Evolutionary conservation across 1,139 yeast genomes (phyloP).

Genomic region (Geotrichum bryndzae): DNA sequence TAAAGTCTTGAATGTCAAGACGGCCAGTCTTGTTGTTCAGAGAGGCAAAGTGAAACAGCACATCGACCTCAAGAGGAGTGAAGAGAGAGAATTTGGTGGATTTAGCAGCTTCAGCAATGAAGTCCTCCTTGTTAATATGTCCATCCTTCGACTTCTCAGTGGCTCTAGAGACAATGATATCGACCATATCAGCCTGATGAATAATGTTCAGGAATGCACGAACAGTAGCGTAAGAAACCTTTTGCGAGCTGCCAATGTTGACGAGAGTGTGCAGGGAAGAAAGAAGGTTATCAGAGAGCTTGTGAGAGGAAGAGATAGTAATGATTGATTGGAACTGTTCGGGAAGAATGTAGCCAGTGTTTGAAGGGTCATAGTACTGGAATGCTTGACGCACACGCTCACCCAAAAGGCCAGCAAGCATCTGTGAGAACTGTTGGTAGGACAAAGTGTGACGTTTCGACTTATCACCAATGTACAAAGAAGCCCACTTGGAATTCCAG

Average conservation of each 20-base stretch:
- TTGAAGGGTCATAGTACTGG: conserved; percentile 34
- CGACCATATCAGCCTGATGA: conserved; percentile 40
- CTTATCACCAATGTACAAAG: conserved; percentile 39
- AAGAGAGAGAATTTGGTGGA: conserved; percentile 39
- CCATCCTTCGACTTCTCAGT: conserved; percentile 34
- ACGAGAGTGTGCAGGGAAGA: conserved; percentile 38
- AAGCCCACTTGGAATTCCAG: conserved; percentile 42
- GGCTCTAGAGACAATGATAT: conserved; percentile 36
- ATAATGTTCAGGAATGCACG: conserved; percentile 42
- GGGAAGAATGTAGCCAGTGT: conserved; percentile 40
- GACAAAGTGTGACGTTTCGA: conserved; percentile 37
- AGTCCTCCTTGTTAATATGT: conserved; percentile 37
- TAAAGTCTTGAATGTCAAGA: conserved; percentile 37
- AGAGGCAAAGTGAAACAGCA: conserved; percentile 41
- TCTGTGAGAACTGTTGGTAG: conserved; percentile 42
- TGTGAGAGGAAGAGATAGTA: conserved; percentile 38
- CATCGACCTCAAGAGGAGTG: conserved; percentile 43
- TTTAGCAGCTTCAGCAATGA: conserved; percentile 39
- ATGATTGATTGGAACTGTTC: conserved; percentile 40
- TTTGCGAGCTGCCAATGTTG: conserved; percentile 31
- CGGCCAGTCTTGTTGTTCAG: conserved; percentile 35
- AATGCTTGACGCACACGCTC: conserved; percentile 45
- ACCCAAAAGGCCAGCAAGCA: conserved; percentile 42
- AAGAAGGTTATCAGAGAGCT: conserved; percentile 39
- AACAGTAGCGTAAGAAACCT: conserved; percentile 41